Evolutionary conservation across 163 green algal genomes (phyloP), one percentile per base, ranked within the genome.

Genomic region (Coccomyxa subellipsoidea): DNA sequence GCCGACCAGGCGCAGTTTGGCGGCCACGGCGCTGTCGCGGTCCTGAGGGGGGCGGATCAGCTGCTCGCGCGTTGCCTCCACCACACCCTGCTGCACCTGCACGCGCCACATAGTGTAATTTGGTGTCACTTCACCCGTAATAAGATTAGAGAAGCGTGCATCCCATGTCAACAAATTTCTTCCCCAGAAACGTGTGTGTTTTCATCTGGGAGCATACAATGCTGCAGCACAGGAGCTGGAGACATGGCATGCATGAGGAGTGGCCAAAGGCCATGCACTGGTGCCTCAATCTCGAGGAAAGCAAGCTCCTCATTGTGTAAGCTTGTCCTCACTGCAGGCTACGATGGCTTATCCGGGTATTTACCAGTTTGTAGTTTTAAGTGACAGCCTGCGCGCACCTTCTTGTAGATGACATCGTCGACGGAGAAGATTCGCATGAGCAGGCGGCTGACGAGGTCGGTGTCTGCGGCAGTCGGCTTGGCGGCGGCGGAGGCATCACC

Each of bases 361-460:
- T n/a, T n/a, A n/a, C n/a, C n/a, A n/a, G n/a, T n/a, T n/a, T n/a
- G n/a, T n/a, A n/a, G n/a, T n/a, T n/a, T 75, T 78, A 31, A 32
- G 34, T 34, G 8, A 29, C 2, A 31, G 32, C 32, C 18, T 25
- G 38, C 1, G 37, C 75, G 12, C 72, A 88, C 81, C 29, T 81
- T 79, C 35, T 77, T 54, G 78, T 85, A 88, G 29, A 85, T 82
- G 7, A 81, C 35, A 37, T 88, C 78, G n/a, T 84, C 73, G 1
- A 81, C 84, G 32, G 27, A 69, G 59, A 88, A 88, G 81, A 88
- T 85, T 71, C 79, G 78, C 31, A 29, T 23, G 27, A 85, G 72
- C 84, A 88, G 81, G 77, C 84, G 54, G 29, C 40, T 37, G 47
- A 88, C 84, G 37, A 81, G 21, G 8, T 83, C 77, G 66, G 9